Base-by-base conservation (phyloP, 345 rosid genomes). In the Eucalyptus sp. region DNA sequence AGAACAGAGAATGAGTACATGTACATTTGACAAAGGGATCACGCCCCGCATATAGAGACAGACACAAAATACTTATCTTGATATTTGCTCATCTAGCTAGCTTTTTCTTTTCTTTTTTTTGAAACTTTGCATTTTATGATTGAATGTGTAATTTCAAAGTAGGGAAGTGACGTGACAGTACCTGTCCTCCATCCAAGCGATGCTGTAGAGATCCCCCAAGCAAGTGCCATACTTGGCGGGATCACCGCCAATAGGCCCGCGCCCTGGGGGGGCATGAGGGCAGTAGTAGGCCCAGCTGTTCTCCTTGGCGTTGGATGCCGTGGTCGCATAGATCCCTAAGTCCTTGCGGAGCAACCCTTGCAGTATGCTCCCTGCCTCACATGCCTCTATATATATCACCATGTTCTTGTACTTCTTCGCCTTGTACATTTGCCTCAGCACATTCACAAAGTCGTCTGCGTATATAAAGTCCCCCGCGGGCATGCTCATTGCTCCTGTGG, bases 151-250 rank as follows among this genome's bases (percentile, higher is more conserved):
- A 37, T 33, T 17, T 68, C 5, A 68, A 68, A 33, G 37, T 31
- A 16, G 41, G 31, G 11, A 1, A 31, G 80, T 31, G 44, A 31
- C 80, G 18, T 31, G 33, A 31, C 10, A 31, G 3, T 68, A 96
- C 98, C 97, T 91, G 91, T 96, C 97, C 90, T 96, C 98, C 92
- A 95, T 71, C 98, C 98, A 96, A 86, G 98, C 90, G 90, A 95
- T 80, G 89, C 98, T 96, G 88, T 94, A 96, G 44, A 89, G 8
- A 46, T 96, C 98, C 44, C 97, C 98, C 33, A 95, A 91, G 89
- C 98, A 96, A 86, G 92, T 89, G 20, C 5, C 85, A 83, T 87
- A 93, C n/a, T 91, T 89, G 15, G 88, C 9, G 44, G 94, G 90
- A 46, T 93, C 29, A 44, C 86, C 71, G 44, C 20, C 44, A 33